phyloP scores from a whole-genome alignment of 169 alveolate genomes.

The Theileria annulata region DNA sequence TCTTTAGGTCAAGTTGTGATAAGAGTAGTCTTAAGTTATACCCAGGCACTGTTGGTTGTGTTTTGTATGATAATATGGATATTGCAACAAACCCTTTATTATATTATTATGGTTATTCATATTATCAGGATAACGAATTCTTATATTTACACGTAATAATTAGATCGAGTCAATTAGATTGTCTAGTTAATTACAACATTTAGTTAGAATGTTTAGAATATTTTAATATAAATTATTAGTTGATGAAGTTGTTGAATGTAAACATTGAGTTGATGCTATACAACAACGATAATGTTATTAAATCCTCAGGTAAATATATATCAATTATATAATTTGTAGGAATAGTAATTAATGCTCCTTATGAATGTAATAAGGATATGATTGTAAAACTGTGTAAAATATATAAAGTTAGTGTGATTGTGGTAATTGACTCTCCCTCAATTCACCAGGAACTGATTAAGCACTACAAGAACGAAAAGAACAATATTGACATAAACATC shows the following conservation, averaged over 20 bases:
- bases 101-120: conserved; percentile 80
- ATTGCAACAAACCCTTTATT: conserved; percentile 74
- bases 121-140: conserved; percentile 75
- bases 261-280: conserved; percentile 35
- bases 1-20: conserved; percentile 76
- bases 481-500: conserved; percentile 13
- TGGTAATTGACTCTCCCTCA: conserved; percentile 85
- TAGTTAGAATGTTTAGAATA: conserved; percentile 5
- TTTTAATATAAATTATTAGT: conserved; percentile 31
- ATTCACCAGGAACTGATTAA: conserved; percentile 73
- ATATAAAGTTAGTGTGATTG: conserved; percentile 75
- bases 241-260: conserved; percentile 51
- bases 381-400: conserved; percentile 75
- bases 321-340: conserved; percentile 66
- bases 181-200: neutral
- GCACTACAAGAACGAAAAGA: conserved; percentile 10
- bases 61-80: conserved; percentile 40
- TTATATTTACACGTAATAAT: conserved; percentile 56
- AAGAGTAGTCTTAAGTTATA: conserved; percentile 72
- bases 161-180: neutral
- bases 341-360: conserved; percentile 85
- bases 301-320: conserved; percentile 5
- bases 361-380: conserved; percentile 75
- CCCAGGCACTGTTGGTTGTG: conserved; percentile 78
- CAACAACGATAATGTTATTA: neutral